Evolutionary conservation across 2,329 filamentous ascomycete genomes (phyloP).

Genomic region (Apiospora saccharicola): DNA sequence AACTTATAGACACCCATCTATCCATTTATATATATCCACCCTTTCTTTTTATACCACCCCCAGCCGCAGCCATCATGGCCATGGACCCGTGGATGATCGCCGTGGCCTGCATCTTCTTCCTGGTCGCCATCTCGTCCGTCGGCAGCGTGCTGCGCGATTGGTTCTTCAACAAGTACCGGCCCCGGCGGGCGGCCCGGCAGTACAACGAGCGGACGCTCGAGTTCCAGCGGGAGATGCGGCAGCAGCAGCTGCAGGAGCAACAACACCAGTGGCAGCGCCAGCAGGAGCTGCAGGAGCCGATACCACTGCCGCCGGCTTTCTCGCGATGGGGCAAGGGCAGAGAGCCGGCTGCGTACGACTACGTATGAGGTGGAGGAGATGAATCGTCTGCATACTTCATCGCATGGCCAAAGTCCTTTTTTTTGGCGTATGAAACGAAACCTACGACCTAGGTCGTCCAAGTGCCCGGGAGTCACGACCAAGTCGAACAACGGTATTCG

Average conservation of each 20-base stretch:
- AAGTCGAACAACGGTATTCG: not conserved
- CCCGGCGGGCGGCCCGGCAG: not conserved
- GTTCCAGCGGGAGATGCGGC: not conserved
- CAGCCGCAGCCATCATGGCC: not conserved
- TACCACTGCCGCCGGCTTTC: not conserved
- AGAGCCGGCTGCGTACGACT: not conserved
- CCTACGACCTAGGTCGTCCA: not conserved
- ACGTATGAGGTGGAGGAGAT: not conserved
- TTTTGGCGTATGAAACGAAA: not conserved
- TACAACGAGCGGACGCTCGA: not conserved
- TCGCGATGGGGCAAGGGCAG: too few species aligned
- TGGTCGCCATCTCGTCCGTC: not conserved
- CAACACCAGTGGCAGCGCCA: not conserved
- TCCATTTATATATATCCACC: not conserved
- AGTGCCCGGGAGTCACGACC: not conserved
- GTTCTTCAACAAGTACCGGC: not conserved
- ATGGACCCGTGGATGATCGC: too few species aligned
- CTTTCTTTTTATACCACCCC: not conserved
- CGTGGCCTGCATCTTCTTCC: not conserved
- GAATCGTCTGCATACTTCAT: not conserved
- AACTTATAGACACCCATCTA: too few species aligned
- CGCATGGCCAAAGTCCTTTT: not conserved
- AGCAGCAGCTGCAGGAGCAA: not conserved
- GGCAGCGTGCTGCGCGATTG: not conserved
- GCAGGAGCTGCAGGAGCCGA: not conserved